These are phyloP conservation scores for Sherardia arvensis DNA, from an alignment of 257 asterid genomes.

Conservation along the genomic window DNA sequence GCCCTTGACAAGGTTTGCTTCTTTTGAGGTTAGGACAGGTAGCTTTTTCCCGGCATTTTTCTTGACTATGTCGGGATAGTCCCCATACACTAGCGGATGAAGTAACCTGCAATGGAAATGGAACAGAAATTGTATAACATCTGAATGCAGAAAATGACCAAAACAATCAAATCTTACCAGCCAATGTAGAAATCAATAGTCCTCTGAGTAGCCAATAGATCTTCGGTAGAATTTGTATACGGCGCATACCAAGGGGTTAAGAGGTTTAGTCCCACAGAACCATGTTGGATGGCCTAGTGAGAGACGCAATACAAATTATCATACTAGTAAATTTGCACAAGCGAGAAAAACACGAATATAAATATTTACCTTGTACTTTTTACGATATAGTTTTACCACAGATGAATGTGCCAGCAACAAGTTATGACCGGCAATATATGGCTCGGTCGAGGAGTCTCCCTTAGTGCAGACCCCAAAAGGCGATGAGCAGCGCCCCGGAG, in stretches of 20 bases:
- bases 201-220: constrained; percentile 37
- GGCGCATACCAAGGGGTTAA: constrained; percentile 24
- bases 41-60: constrained; percentile 31
- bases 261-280: constrained; percentile 38
- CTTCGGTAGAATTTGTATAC: constrained; percentile 26
- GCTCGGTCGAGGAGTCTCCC: constrained; percentile 40
- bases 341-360: too few relatives aligned
- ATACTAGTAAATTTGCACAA: neutral
- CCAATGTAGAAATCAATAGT: constrained; percentile 28
- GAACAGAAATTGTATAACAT: neutral
- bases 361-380: constrained; percentile 29
- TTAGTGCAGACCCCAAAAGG: constrained; percentile 14
- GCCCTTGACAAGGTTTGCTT: constrained; percentile 19
- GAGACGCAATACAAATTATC: neutral
- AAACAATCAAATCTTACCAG: constrained; percentile 29
- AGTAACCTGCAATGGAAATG: neutral
- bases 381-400: constrained; percentile 20
- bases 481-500: constrained; percentile 43
- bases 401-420: constrained; percentile 45
- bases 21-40: constrained; percentile 38
- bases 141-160: neutral
- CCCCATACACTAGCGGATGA: constrained; percentile 28
- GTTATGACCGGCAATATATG: constrained; percentile 40
- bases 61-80: constrained; percentile 34
- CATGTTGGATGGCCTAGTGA: constrained; percentile 39